Conservation (phyloP, 2,329 filamentous ascomycete genomes). For the Lasiodiplodia gonubiensis region DNA sequence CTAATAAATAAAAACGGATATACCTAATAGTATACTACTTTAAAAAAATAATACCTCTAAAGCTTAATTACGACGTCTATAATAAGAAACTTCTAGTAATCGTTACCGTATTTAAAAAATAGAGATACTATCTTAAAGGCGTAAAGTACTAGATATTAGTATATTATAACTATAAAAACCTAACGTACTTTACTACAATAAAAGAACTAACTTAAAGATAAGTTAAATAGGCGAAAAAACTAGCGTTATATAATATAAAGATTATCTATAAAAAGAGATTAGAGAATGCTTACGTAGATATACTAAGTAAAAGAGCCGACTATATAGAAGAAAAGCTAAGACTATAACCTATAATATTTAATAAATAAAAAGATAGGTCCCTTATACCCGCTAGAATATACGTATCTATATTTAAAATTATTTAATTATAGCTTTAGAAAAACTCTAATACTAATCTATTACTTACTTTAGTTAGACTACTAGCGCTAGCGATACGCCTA, state of each 20-base stretch:
- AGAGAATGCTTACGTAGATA: not conserved
- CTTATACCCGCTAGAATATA: not conserved
- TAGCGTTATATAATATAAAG: conserved; percentile 8
- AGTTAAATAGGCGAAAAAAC: too few relatives aligned
- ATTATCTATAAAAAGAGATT: conserved; percentile 1
- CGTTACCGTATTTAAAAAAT: too few relatives aligned
- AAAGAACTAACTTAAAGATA: too few relatives aligned
- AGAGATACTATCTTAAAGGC: too few relatives aligned
- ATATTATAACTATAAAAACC: too few relatives aligned
- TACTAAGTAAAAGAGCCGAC: not conserved
- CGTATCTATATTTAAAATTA: not conserved
- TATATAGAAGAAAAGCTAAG: not conserved
- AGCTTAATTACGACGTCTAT: too few relatives aligned
- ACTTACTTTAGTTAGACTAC: not conserved
- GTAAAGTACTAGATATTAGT: too few relatives aligned
- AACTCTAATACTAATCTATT: not conserved
- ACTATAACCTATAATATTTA: not conserved
- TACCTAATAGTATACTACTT: too few relatives aligned
- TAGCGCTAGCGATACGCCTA: not conserved
- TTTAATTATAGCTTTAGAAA: not conserved
- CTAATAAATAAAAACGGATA: too few relatives aligned
- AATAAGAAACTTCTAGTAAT: too few relatives aligned
- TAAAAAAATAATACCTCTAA: too few relatives aligned
- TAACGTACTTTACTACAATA: too few relatives aligned
- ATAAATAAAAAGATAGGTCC: not conserved